These are phyloP conservation scores for Pythium rhizo-oryzae DNA, from an alignment of 352 stramenopile genomes.

Conservation along the genomic window DNA sequence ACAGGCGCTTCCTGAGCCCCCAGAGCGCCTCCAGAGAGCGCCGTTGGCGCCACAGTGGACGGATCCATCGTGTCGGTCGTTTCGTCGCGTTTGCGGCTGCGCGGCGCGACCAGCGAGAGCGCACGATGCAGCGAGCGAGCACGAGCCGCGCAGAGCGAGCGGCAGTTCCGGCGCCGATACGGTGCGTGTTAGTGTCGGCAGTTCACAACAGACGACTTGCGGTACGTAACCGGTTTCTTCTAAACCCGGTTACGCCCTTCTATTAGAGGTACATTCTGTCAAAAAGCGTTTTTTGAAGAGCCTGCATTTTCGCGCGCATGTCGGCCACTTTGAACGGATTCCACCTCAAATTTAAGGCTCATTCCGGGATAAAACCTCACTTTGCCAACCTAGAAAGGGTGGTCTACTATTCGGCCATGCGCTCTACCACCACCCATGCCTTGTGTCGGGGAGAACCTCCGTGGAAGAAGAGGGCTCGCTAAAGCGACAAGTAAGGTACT, in stretches of 20 bases:
- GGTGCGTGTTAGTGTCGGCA: conserved; percentile 2
- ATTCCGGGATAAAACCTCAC: conserved; percentile 10
- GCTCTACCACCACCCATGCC: conserved; percentile 14
- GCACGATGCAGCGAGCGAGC: not conserved
- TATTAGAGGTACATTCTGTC: not conserved
- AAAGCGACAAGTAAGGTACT: conserved; percentile 31
- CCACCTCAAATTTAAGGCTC: not conserved
- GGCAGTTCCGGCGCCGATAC: conserved; percentile 2
- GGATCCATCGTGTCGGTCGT: conserved; percentile 12
- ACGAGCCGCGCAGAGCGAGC: not conserved
- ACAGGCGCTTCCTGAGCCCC: not conserved
- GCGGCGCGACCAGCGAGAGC: not conserved
- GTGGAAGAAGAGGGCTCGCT: conserved; percentile 4
- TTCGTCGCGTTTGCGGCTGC: not conserved
- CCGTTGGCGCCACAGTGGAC: not conserved
- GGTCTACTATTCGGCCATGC: conserved; percentile 11
- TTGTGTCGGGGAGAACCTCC: not conserved
- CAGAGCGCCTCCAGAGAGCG: not conserved
- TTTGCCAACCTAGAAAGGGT: not conserved
- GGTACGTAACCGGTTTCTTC: not conserved
- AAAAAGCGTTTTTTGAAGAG: conserved; percentile 5
- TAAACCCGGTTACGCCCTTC: conserved; percentile 17
- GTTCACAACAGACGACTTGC: conserved; percentile 1
- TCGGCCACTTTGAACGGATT: not conserved
- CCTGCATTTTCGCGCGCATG: conserved; percentile 3